A percentile compares a stretch with the other conserved stretches of the same genome.
Conservation (phyloP, 768 basidiomycete species). For the Glaciozyma antarctica region DNA sequence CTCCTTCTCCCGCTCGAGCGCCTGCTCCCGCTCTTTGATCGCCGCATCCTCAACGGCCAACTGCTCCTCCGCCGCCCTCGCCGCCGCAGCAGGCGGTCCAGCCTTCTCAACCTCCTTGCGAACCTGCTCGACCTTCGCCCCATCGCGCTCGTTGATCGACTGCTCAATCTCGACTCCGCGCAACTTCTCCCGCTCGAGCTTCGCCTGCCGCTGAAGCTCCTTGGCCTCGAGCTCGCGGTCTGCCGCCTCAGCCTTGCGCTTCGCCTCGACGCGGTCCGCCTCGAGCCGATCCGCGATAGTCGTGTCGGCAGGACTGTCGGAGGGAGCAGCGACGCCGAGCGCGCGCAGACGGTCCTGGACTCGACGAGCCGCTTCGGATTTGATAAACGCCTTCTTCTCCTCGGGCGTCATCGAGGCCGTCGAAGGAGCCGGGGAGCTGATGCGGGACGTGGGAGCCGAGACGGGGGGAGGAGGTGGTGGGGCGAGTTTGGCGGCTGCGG, state of each 20-base stretch:
- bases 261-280: slow-evolving; percentile 81
- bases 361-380: slow-evolving; percentile 67
- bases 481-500: slow-evolving; percentile 11
- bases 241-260: slow-evolving; percentile 64
- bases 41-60: slow-evolving; percentile 59
- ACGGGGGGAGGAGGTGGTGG: slow-evolving; percentile 48
- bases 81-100: background rate
- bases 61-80: slow-evolving; percentile 37
- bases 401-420: slow-evolving; percentile 70
- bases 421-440: slow-evolving; percentile 34
- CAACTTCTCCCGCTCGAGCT: slow-evolving; percentile 56
- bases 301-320: slow-evolving; percentile 58
- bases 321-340: slow-evolving; percentile 57
- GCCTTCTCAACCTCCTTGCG: slow-evolving; percentile 23
- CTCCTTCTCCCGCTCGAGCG: slow-evolving; percentile 61
- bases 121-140: slow-evolving; percentile 17
- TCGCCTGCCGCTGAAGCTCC: slow-evolving; percentile 59
- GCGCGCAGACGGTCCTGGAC: slow-evolving; percentile 77
- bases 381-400: slow-evolving; percentile 67
- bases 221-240: slow-evolving; percentile 74
- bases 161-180: slow-evolving; percentile 22
- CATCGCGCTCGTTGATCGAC: slow-evolving; percentile 22
- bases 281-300: slow-evolving; percentile 74
- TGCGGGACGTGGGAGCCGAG: slow-evolving; percentile 17
- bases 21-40: slow-evolving; percentile 59